Percentiles rank a stretch among this genome's conserved stretches.
Evolutionary conservation across 257 asterid species (phyloP).

Genomic region (Echites panduratus): DNA sequence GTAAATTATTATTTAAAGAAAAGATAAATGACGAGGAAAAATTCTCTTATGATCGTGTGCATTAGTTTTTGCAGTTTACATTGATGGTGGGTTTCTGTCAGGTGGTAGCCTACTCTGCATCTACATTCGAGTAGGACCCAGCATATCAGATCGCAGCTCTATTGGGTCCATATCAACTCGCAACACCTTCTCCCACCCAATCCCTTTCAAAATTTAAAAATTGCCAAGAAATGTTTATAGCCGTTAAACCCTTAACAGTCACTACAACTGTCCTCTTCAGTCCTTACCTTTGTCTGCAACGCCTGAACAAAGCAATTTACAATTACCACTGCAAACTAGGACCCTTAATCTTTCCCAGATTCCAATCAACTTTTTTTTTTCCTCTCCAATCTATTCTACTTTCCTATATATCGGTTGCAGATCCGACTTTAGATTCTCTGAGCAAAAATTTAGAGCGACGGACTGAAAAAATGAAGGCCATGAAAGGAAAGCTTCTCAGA

Average conservation of each 20-base stretch:
- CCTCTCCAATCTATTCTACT: slow-evolving; percentile 2
- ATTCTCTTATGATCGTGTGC: too few relatives aligned
- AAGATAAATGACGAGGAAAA: too few relatives aligned
- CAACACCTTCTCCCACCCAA: slow-evolving; percentile 42
- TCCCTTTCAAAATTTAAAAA: slow-evolving; percentile 42
- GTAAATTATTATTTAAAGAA: not conserved
- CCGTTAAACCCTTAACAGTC: slow-evolving; percentile 39
- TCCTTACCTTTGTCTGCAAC: slow-evolving; percentile 21
- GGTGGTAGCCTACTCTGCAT: not conserved
- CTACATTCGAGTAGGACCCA: not conserved
- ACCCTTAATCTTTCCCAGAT: not conserved
- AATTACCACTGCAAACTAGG: slow-evolving; percentile 1
- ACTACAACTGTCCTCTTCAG: not conserved
- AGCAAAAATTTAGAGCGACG: not conserved
- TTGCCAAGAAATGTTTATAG: slow-evolving; percentile 31
- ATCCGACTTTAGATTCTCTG: not conserved
- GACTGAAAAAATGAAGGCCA: slow-evolving; percentile 44
- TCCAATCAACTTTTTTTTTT: not conserved
- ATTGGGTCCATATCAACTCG: slow-evolving; percentile 15
- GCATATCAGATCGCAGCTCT: not conserved
- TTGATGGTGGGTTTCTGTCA: not conserved
- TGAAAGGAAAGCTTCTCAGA: slow-evolving; percentile 80
- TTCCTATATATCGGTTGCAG: slow-evolving; percentile 1
- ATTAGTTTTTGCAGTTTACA: too few relatives aligned
- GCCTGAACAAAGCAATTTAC: slow-evolving; percentile 7